These are phyloP conservation scores for Annona squamosa DNA, from an alignment of 164 flowering plant genomes.

Conservation along the genomic window DNA sequence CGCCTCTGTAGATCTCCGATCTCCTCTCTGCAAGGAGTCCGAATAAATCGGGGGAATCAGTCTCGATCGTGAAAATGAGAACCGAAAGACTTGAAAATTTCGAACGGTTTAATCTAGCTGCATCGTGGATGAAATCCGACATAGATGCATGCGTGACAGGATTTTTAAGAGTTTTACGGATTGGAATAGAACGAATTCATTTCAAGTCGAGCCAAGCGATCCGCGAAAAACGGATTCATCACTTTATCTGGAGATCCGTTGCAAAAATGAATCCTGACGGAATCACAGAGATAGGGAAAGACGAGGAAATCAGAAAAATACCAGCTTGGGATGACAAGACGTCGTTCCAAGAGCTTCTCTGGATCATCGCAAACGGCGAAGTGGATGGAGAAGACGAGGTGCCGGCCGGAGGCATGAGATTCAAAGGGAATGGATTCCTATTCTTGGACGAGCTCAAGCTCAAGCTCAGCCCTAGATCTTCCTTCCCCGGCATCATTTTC, in stretches of 20 bases:
- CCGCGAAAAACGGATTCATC: not conserved
- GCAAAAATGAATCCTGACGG: not conserved
- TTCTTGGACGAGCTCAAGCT: slow-evolving; percentile 36
- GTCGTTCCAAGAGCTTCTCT: slow-evolving; percentile 37
- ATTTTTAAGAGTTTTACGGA: not conserved
- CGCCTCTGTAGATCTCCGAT: slow-evolving; percentile 31
- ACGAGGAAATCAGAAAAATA: not conserved
- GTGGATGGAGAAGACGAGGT: slow-evolving; percentile 14
- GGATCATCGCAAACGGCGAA: slow-evolving; percentile 18
- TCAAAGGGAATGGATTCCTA: slow-evolving; percentile 28
- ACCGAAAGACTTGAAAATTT: not conserved
- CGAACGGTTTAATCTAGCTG: no score
- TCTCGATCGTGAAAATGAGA: not conserved
- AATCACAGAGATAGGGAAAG: not conserved
- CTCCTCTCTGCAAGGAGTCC: slow-evolving; percentile 35
- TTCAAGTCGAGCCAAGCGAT: not conserved
- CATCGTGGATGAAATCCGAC: no score
- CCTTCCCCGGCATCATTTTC: slow-evolving; percentile 43
- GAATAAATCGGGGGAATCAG: not conserved
- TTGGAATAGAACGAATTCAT: not conserved
- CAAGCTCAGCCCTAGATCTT: slow-evolving; percentile 65
- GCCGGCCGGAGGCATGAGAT: slow-evolving; percentile 36
- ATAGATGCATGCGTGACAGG: no score
- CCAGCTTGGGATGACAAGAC: slow-evolving; percentile 33
- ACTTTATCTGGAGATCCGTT: not conserved